Conservation (phyloP, 2,329 filamentous ascomycete species). For the Eutypa lata region DNA sequence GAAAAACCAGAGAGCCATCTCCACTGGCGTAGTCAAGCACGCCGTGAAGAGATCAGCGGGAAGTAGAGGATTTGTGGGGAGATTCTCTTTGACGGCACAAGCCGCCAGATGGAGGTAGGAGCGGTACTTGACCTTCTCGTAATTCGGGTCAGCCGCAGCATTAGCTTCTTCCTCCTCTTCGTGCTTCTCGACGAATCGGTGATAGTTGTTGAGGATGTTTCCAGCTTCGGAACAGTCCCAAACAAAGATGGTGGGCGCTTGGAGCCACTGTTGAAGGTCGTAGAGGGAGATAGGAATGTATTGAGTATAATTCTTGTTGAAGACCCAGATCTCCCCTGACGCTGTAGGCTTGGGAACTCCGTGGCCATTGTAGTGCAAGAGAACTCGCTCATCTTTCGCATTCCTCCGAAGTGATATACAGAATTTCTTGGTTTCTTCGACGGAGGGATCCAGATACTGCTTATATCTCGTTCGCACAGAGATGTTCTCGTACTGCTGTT, state of each 20-base stretch:
- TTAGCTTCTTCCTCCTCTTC: conserved; percentile 82
- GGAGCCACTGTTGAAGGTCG: conserved; percentile 92
- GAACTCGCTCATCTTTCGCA: conserved; percentile 89
- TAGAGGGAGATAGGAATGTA: conserved; percentile 97
- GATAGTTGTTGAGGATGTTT: conserved; percentile 92
- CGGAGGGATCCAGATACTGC: conserved; percentile 91
- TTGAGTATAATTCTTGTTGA: conserved; percentile 98
- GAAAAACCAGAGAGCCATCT: conserved; percentile 96
- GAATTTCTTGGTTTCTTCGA: conserved; percentile 97
- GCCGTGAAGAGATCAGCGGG: conserved; percentile 95
- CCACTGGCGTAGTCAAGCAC: conserved; percentile 93
- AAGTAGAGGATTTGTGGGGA: conserved; percentile 89
- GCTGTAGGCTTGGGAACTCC: conserved; percentile 93
- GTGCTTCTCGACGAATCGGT: conserved; percentile 92
- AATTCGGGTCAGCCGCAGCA: conserved; percentile 73
- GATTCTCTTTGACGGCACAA: conserved; percentile 83
- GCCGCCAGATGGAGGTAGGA: conserved; percentile 87
- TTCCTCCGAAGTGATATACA: conserved; percentile 86
- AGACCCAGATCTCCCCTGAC: conserved; percentile 98
- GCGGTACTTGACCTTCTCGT: conserved; percentile 69
- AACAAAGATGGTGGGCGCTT: conserved; percentile 91
- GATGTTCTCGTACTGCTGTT: conserved; percentile 92
- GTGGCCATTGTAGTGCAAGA: conserved; percentile 99
- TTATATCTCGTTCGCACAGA: conserved; percentile 97
- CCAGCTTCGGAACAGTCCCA: conserved; percentile 98